Conservation (phyloP, 2,329 filamentous ascomycete genomes). For the Aspergillus sp. region DNA sequence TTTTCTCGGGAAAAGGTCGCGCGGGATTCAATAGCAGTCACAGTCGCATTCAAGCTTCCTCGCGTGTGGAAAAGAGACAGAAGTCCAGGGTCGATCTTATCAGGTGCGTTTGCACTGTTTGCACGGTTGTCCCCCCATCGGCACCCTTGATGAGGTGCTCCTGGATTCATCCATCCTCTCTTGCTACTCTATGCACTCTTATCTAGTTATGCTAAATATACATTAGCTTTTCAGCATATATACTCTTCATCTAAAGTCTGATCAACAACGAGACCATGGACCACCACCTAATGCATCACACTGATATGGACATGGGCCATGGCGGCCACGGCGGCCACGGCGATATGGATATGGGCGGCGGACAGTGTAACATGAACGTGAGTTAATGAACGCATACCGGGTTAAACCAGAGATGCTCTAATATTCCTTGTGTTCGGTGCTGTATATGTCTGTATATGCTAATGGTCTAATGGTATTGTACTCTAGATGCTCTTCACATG, state of each 20-base stretch:
- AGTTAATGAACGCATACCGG: constrained; percentile 21
- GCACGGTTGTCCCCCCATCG: constrained; percentile 11
- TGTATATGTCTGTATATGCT: no score
- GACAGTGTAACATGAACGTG: constrained; percentile 87
- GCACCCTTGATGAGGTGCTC: no score
- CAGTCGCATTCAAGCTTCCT: no score
- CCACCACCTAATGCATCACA: constrained; percentile 30
- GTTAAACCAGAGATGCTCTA: no score
- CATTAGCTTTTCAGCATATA: no score
- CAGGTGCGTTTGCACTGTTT: constrained; percentile 30
- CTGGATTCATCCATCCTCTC: not conserved
- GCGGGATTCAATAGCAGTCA: no score
- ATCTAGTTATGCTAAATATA: no score
- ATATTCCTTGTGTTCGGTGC: no score
- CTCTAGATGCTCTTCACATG: constrained; percentile 94
- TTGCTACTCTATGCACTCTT: not conserved
- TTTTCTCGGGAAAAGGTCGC: no score
- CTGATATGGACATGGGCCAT: constrained; percentile 35
- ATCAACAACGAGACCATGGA: constrained; percentile 19
- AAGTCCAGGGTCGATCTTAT: constrained; percentile 11
- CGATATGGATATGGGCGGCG: constrained; percentile 46
- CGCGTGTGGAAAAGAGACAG: no score
- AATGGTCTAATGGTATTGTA: no score
- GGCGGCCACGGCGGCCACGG: constrained; percentile 48
- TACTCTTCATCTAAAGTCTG: no score